A percentile compares a stretch with the other conserved stretches of the same genome.
phyloP scores from a whole-genome alignment of 352 stramenopile genomes.

The Phytophthora litchii region DNA sequence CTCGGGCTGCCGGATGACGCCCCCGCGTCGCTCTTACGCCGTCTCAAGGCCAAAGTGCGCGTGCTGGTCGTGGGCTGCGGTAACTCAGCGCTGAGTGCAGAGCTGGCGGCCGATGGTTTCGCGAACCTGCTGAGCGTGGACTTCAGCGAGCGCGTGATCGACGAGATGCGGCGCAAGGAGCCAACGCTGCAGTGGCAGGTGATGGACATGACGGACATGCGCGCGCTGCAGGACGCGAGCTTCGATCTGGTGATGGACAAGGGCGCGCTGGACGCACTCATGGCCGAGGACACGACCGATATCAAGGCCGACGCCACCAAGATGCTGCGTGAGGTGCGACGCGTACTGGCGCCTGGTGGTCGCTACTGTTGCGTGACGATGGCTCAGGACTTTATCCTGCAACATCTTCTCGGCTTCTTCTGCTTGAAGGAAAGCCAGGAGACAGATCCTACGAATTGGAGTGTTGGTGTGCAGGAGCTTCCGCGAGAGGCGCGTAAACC shows the following conservation, averaged over 20 bases:
- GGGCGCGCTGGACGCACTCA: constrained; percentile 78
- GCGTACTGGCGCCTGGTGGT: constrained; percentile 60
- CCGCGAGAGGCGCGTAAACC: constrained; percentile 48
- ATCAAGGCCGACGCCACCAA: constrained; percentile 49
- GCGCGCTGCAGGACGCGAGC: constrained; percentile 34
- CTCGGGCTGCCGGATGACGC: constrained; percentile 35
- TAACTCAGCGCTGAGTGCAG: constrained; percentile 71
- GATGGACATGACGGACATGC: constrained; percentile 85
- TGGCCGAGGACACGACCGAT: constrained; percentile 54
- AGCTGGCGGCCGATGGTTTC: constrained; percentile 70
- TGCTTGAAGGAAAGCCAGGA: constrained; percentile 10
- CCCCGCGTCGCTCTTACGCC: constrained; percentile 27
- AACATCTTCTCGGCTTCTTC: constrained; percentile 64
- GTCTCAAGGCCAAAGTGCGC: constrained; percentile 47
- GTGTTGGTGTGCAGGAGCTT: constrained; percentile 48
- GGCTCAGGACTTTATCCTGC: constrained; percentile 79
- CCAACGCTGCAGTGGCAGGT: constrained; percentile 67
- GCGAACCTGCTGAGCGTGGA: constrained; percentile 66
- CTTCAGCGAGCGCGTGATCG: constrained; percentile 76
- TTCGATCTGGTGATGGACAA: constrained; percentile 87
- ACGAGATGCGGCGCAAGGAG: constrained; percentile 76
- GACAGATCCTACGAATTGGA: constrained; percentile 23
- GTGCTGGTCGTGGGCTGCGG: constrained; percentile 82
- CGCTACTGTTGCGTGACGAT: constrained; percentile 83
- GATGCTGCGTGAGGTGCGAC: constrained; percentile 73